phyloP scores from a whole-genome alignment of 2,329 filamentous ascomycete species.

The Herpotrichia juniperi region DNA sequence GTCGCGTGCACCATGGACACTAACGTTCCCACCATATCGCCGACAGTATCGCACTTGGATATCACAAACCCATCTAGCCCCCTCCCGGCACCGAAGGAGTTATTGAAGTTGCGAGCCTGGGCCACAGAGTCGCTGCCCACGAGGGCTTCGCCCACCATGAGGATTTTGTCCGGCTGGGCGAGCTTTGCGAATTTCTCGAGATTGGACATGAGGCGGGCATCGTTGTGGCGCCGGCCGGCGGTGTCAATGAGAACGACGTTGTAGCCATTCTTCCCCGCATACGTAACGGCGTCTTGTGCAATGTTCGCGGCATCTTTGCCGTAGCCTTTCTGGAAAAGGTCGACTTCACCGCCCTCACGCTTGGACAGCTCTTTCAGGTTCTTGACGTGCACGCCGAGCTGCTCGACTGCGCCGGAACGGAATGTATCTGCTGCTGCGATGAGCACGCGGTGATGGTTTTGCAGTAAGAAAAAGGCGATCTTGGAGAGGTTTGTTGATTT shows the following conservation, averaged over 20 bases:
- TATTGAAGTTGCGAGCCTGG: conserved; percentile 95
- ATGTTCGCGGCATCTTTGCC: conserved; percentile 97
- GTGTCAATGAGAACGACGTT: conserved; percentile 98
- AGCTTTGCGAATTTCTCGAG: conserved; percentile 98
- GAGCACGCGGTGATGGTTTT: conserved; percentile 95
- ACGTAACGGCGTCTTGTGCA: conserved; percentile 88
- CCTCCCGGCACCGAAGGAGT: conserved; percentile 81
- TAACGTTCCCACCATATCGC: conserved; percentile 96
- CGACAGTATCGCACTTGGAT: conserved; percentile 97
- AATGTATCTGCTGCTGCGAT: conserved; percentile 97
- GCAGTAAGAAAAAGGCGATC: conserved; percentile 95
- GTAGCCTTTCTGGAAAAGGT: conserved; percentile 96
- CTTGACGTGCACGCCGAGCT: conserved; percentile 91
- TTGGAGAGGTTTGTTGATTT: conserved; percentile 98
- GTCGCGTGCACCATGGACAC: conserved; percentile 98
- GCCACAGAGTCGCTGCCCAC: conserved; percentile 95
- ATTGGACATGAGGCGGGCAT: conserved; percentile 92
- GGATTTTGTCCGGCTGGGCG: conserved; percentile 94
- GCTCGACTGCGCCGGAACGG: conserved; percentile 94
- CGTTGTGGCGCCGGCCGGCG: conserved; percentile 92
- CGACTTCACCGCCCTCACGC: conserved; percentile 80
- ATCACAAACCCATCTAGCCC: conserved; percentile 96
- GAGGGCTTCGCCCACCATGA: conserved; percentile 94
- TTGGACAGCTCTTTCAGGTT: conserved; percentile 88
- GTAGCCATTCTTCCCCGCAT: conserved; percentile 75